These are phyloP conservation scores for Penicillium odoratum DNA, from an alignment of 495 filamentous ascomycete genomes.

Conservation along the genomic window DNA sequence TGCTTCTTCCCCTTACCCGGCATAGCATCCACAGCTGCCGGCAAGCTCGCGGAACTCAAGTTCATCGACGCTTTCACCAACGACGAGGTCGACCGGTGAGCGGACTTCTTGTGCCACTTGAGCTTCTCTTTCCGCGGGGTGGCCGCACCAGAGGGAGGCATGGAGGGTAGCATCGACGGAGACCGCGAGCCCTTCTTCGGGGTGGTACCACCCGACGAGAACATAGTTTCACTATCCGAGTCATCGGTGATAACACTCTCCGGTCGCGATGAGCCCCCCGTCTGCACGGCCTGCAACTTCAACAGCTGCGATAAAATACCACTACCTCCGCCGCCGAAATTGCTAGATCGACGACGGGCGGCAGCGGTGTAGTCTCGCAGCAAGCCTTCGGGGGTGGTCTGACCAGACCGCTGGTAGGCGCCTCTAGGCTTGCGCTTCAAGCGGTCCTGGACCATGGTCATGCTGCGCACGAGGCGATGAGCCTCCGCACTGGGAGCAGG, in stretches of 20 bases:
- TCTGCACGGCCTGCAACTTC: slow-evolving; percentile 36
- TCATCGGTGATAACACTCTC: slow-evolving; percentile 43
- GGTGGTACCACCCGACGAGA: slow-evolving; percentile 39
- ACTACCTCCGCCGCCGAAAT: slow-evolving; percentile 26
- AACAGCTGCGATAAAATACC: slow-evolving; percentile 45
- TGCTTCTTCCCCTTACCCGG: slow-evolving; percentile 34
- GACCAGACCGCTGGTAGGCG: slow-evolving; percentile 41
- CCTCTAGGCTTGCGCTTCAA: slow-evolving; percentile 34
- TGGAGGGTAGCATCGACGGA: slow-evolving; percentile 17
- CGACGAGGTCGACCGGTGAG: slow-evolving; percentile 44
- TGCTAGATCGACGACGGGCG: slow-evolving; percentile 29
- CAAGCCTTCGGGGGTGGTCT: slow-evolving; percentile 38
- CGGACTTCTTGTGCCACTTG: slow-evolving; percentile 66
- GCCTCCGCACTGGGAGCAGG: slow-evolving; percentile 39
- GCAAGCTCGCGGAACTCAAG: slow-evolving; percentile 36
- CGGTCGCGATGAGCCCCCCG: slow-evolving; percentile 23
- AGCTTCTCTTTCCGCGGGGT: slow-evolving; percentile 59
- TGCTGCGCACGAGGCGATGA: slow-evolving; percentile 45
- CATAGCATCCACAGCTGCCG: slow-evolving; percentile 30
- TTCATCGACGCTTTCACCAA: slow-evolving; percentile 52
- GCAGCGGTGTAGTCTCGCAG: slow-evolving; percentile 30
- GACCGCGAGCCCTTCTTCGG: slow-evolving; percentile 33
- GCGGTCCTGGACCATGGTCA: slow-evolving; percentile 33
- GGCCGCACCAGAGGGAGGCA: slow-evolving; percentile 48
- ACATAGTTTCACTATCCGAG: slow-evolving; percentile 40